phyloP scores from a whole-genome alignment of 345 rosid species.

The Dovyalis caffra region DNA sequence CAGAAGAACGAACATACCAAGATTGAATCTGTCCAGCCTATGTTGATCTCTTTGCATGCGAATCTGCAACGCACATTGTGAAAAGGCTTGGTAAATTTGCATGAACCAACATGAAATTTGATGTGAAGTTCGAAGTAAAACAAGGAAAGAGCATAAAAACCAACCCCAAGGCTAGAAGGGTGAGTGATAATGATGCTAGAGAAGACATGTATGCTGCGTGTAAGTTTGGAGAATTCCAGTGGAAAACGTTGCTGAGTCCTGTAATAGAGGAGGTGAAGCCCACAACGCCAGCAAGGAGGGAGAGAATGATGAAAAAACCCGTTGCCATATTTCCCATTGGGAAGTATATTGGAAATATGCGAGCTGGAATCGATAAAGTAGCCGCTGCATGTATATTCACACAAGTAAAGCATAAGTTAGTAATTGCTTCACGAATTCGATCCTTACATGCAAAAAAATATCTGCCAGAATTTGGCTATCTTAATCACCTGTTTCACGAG shows the following conservation, averaged over 20 bases:
- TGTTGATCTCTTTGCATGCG: constrained; percentile 78
- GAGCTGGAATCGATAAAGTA: constrained; percentile 60
- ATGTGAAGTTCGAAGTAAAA: not conserved
- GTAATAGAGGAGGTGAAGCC: constrained; percentile 71
- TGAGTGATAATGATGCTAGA: constrained; percentile 58
- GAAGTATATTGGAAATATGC: constrained; percentile 72
- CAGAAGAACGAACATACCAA: constrained; percentile 43
- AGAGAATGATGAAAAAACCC: constrained; percentile 62
- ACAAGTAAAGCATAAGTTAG: not conserved
- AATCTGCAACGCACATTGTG: constrained; percentile 46
- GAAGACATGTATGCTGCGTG: constrained; percentile 74
- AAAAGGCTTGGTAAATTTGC: not conserved
- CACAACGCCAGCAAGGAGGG: constrained; percentile 73
- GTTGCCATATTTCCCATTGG: constrained; percentile 92
- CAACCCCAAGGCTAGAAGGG: constrained; percentile 85
- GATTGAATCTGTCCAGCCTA: constrained; percentile 73
- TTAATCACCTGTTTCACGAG: constrained; percentile 59
- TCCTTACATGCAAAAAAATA: not conserved
- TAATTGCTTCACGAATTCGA: not conserved
- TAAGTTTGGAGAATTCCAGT: constrained; percentile 47
- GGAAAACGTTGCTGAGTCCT: constrained; percentile 47
- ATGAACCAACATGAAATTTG: no score
- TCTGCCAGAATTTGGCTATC: not conserved
- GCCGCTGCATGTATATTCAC: constrained; percentile 45
- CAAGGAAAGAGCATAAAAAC: not conserved